Evolutionary conservation across 768 basidiomycete species (phyloP), one percentile per base, ranked within the genome.

Genomic region (Tylopilus intermedius): DNA sequence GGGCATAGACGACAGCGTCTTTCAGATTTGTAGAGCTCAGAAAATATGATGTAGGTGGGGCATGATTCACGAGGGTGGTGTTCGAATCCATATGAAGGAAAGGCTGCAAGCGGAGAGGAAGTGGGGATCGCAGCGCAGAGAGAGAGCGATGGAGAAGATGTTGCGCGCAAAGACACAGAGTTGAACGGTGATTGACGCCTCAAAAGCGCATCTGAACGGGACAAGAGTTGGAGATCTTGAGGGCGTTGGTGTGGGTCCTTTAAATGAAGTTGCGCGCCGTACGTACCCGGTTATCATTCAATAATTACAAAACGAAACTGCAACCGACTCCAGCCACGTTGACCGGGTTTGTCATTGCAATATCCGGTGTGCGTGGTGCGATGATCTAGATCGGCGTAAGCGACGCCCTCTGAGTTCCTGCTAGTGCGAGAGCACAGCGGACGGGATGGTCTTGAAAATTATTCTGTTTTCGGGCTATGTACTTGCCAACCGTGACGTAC

Each of bases 1-100:
- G 44, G 0, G 64, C 46, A 10, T 51, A 68, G 42, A 68, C 46
- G 6, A 58, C 50, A 3, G 58, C 39, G 22, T 68, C 56, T 18
- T 44, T 58, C 37, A 56, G 53, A 43, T 56, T 54, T 3, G 55
- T 33, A 10, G 55, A 58, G 47, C 62, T 67, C 35, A 68, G 29
- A 38, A 56, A 68, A 57, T 70, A 70, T 38, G 49, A 1, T 11
- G 62, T 70, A 22, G 68, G 67, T 18, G 64, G 64, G 7, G 48
- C 3, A 9, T 51, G 45, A 35, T 47, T 57, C 13, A 68, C 68
- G 41, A 68, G 68, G 1, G 67, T 68, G 42, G 51, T 10, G 13
- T 60, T 14, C 10, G 67, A 68, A 47, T 68, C 64, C 67, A 68
- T 70, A 45, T 18, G 14, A n/a, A 8, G 14, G 35, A 15, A 30